Conservation (phyloP, 306 rosid species). For the Hylodesmum podocarpum region DNA sequence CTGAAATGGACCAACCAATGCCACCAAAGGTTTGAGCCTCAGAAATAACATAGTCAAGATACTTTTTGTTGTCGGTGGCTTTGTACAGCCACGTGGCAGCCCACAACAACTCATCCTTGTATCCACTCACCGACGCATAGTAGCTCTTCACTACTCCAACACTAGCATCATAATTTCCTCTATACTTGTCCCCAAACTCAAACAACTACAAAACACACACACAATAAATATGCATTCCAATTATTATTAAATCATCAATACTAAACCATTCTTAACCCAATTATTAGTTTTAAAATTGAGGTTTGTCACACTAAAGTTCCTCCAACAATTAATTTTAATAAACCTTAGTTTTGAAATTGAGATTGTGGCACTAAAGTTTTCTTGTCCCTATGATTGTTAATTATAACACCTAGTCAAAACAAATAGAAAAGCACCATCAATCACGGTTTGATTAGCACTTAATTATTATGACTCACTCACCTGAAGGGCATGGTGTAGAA, state of each 20-base stretch:
- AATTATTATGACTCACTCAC: slow-evolving; percentile 38
- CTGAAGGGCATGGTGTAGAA: slow-evolving; percentile 86
- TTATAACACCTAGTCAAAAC: slow-evolving; percentile 10
- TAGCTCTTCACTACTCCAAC: slow-evolving; percentile 85
- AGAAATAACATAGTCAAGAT: slow-evolving; percentile 57
- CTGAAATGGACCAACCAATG: slow-evolving; percentile 90
- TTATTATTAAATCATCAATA: neutral
- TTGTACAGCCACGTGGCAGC: slow-evolving; percentile 92
- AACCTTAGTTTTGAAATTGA: slow-evolving; percentile 7
- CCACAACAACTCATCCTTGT: slow-evolving; percentile 92
- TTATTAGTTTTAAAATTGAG: slow-evolving; percentile 11
- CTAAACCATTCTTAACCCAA: neutral
- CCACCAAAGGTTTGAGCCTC: slow-evolving; percentile 84
- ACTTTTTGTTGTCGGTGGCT: slow-evolving; percentile 87
- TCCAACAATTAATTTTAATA: too few relatives aligned
- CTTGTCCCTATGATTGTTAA: neutral
- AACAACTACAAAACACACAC: slow-evolving; percentile 59
- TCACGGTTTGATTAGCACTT: neutral
- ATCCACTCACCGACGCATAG: slow-evolving; percentile 99
- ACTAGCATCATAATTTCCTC: slow-evolving; percentile 83
- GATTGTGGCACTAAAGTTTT: neutral
- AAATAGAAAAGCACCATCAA: neutral
- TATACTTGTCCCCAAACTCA: slow-evolving; percentile 82
- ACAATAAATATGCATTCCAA: neutral
- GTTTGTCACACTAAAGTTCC: neutral